Conservation (phyloP, 2,329 filamentous ascomycete genomes). For the Lachnellula occidentalis region DNA sequence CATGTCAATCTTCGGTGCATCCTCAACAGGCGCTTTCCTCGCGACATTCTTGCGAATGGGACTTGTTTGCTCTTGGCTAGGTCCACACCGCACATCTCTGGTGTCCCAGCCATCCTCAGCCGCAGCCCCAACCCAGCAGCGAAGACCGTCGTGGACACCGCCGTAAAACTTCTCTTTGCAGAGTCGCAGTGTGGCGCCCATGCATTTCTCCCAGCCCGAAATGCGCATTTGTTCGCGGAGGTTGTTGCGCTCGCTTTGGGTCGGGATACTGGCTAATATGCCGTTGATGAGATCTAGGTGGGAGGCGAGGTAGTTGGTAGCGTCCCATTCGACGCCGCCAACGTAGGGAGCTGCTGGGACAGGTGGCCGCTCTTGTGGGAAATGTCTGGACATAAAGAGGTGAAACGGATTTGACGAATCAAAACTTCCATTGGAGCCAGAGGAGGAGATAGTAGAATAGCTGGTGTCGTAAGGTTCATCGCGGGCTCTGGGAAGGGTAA, state of each 20-base stretch:
- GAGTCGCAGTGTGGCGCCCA: constrained; percentile 76
- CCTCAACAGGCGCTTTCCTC: constrained; percentile 17
- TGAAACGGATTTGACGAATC: constrained; percentile 37
- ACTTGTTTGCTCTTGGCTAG: constrained; percentile 37
- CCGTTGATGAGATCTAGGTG: constrained; percentile 93
- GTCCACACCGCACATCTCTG: constrained; percentile 71
- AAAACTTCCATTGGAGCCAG: constrained; percentile 28
- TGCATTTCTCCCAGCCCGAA: constrained; percentile 85
- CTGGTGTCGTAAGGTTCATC: constrained; percentile 26
- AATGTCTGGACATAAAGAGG: constrained; percentile 64
- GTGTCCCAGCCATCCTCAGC: constrained; percentile 85
- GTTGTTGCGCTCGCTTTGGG: constrained; percentile 62
- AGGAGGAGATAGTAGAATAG: constrained; percentile 26
- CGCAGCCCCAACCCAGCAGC: constrained; percentile 86
- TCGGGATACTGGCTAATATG: constrained; percentile 75
- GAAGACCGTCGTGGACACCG: constrained; percentile 80
- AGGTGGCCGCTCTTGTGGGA: constrained; percentile 79
- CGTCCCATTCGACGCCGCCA: constrained; percentile 97
- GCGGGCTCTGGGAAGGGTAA: constrained; percentile 51
- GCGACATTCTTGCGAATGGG: constrained; percentile 41
- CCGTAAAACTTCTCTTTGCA: constrained; percentile 99
- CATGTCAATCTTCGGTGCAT: constrained; percentile 29
- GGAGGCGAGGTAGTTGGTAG: constrained; percentile 89
- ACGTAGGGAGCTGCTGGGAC: constrained; percentile 94
- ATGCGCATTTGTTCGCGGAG: constrained; percentile 73